Evolutionary conservation across 768 basidiomycete species (phyloP).

Genomic region (Boletus sensibilis): DNA sequence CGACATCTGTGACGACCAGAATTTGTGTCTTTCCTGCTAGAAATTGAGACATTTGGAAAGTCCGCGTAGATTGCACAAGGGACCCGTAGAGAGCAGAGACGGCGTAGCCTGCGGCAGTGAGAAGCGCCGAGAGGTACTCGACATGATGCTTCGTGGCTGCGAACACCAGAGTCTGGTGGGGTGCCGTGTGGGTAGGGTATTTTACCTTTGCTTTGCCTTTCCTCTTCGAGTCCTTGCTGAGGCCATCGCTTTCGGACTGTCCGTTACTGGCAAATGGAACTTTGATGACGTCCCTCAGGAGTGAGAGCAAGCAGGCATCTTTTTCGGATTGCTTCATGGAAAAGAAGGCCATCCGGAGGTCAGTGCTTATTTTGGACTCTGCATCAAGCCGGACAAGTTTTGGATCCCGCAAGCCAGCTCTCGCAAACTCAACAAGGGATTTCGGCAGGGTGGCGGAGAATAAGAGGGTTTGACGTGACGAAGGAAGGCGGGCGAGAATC

Average conservation of each 20-base stretch:
- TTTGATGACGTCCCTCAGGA: conserved; percentile 85
- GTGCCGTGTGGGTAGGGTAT: conserved; percentile 50
- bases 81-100: conserved; percentile 96
- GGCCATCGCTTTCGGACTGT: conserved; percentile 20
- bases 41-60: conserved; percentile 89
- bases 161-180: conserved; percentile 93
- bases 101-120: conserved; percentile 79
- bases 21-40: conserved; percentile 75
- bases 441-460: conserved; percentile 97
- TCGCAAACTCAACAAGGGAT: conserved; percentile 96
- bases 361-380: conserved; percentile 92
- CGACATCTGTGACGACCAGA: conserved; percentile 96
- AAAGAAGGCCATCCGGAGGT: conserved; percentile 94
- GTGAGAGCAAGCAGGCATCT: conserved; percentile 81
- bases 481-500: conserved; percentile 85
- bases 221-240: conserved; percentile 40
- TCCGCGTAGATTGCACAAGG: conserved; percentile 87
- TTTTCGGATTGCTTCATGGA: conserved; percentile 91
- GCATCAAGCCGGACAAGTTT: conserved; percentile 95
- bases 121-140: conserved; percentile 82
- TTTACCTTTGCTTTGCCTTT: conserved; percentile 54
- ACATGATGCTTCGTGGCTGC: conserved; percentile 98
- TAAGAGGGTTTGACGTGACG: conserved; percentile 85
- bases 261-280: conserved; percentile 58
- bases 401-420: conserved; percentile 90